phyloP scores from a whole-genome alignment of 1,139 yeast genomes.

The Diutina rugosa region DNA sequence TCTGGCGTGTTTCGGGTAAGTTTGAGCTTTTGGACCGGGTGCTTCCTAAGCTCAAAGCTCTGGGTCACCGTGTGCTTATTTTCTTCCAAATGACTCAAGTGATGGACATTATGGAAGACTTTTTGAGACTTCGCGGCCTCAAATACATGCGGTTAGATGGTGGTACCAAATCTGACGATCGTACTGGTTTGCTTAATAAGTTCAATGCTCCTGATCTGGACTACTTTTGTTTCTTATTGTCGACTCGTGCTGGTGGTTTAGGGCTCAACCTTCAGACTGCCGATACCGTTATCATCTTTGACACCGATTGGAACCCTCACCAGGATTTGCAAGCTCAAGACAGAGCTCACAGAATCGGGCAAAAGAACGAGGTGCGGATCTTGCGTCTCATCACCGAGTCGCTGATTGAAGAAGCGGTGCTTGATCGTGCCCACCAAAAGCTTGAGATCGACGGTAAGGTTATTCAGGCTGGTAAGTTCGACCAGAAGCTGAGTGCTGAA shows the following conservation, averaged over 20 bases:
- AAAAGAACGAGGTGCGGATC: conserved; percentile 74
- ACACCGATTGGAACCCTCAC: conserved; percentile 89
- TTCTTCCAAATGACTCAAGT: conserved; percentile 85
- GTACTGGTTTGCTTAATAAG: conserved; percentile 52
- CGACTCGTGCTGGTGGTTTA: conserved; percentile 85
- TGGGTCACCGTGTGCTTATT: conserved; percentile 70
- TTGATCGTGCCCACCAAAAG: conserved; percentile 74
- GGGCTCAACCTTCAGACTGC: conserved; percentile 82
- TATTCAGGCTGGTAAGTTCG: conserved; percentile 81
- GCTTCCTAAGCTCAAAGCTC: conserved; percentile 59
- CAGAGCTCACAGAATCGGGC: conserved; percentile 86
- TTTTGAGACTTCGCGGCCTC: conserved; percentile 47
- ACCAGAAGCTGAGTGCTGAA: conserved; percentile 69
- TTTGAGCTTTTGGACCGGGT: conserved; percentile 66
- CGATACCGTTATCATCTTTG: conserved; percentile 78
- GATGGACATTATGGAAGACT: conserved; percentile 86
- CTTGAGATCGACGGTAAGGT: conserved; percentile 81
- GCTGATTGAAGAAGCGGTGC: conserved; percentile 72
- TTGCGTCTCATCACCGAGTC: conserved; percentile 69
- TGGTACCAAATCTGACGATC: conserved; percentile 71
- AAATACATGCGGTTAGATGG: conserved; percentile 75
- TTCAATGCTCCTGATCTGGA: conserved; percentile 67
- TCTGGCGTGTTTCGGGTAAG: conserved; percentile 72
- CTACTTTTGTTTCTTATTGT: conserved; percentile 62
- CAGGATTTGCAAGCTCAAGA: conserved; percentile 89